These are phyloP conservation scores for Dendrothele bispora DNA, from an alignment of 768 basidiomycete genomes.

Conservation along the genomic window DNA sequence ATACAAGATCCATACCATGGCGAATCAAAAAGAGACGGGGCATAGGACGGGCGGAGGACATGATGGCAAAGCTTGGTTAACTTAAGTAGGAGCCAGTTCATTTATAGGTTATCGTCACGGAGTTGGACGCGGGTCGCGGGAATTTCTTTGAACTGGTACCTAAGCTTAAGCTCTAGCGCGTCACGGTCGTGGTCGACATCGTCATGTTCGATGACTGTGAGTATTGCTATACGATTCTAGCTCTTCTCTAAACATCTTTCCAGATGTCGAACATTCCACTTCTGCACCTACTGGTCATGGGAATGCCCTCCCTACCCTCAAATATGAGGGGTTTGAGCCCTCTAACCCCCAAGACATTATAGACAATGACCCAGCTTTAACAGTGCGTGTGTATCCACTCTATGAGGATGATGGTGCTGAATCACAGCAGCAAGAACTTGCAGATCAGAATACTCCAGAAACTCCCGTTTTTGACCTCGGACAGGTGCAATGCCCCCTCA, in stretches of 20 bases:
- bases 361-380: constrained; percentile 45
- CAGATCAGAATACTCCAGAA: constrained; percentile 32
- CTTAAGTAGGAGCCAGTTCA: not conserved
- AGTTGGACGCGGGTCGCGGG: too few species aligned
- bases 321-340: constrained; percentile 89
- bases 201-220: constrained; percentile 70
- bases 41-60: constrained; percentile 52
- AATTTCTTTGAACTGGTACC: too few species aligned
- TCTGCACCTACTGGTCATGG: constrained; percentile 42
- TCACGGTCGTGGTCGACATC: not conserved
- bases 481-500: constrained; percentile 85
- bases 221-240: constrained; percentile 20
- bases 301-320: constrained; percentile 55
- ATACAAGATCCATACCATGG: constrained; percentile 53
- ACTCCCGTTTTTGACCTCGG: constrained; percentile 79
- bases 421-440: constrained; percentile 29
- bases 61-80: constrained; percentile 5
- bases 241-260: constrained; percentile 7
- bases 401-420: constrained; percentile 8
- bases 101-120: too few species aligned
- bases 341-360: constrained; percentile 52
- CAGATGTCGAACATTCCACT: constrained; percentile 87
- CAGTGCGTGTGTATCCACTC: constrained; percentile 26
- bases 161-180: too few species aligned
- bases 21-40: constrained; percentile 80